A percentile compares a stretch with the other conserved stretches of the same genome.
phyloP scores from a whole-genome alignment of 257 asterid species.

The Solanum verrucosum region DNA sequence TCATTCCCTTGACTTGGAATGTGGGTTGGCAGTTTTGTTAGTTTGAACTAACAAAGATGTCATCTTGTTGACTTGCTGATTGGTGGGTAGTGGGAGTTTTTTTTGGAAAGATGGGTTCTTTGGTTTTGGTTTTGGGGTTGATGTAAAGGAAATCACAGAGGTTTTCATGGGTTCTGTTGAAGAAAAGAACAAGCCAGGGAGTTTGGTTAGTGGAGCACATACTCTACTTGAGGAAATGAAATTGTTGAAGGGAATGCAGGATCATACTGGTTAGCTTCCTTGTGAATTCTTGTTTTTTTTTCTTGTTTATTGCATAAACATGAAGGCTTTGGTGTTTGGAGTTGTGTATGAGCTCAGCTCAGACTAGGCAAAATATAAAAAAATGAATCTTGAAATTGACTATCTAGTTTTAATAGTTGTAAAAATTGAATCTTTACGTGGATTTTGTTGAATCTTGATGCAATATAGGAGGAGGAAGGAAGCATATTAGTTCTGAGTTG shows the following conservation, averaged over 20 bases:
- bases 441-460: background rate
- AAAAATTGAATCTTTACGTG: background rate
- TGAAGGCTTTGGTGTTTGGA: background rate
- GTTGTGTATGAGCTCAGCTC: background rate
- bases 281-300: background rate
- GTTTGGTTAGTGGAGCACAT: conserved; percentile 44
- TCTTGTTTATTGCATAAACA: background rate
- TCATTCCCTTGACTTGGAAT: background rate
- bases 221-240: conserved; percentile 71
- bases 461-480: conserved; percentile 44
- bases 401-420: background rate
- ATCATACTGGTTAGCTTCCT: conserved; percentile 44
- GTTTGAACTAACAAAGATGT: conserved; percentile 3
- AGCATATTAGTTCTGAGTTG: conserved; percentile 62
- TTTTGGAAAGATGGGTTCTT: conserved; percentile 21
- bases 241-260: conserved; percentile 79
- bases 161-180: conserved; percentile 47
- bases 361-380: background rate
- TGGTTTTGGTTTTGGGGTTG: conserved; percentile 11
- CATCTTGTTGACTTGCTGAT: conserved; percentile 7
- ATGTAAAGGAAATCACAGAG: conserved; percentile 6
- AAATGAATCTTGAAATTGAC: background rate
- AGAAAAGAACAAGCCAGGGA: conserved; percentile 46
- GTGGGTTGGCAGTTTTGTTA: background rate
- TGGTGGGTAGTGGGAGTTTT: background rate